These are phyloP conservation scores for Firmiana major DNA, from an alignment of 345 rosid species.

Conservation along the genomic window DNA sequence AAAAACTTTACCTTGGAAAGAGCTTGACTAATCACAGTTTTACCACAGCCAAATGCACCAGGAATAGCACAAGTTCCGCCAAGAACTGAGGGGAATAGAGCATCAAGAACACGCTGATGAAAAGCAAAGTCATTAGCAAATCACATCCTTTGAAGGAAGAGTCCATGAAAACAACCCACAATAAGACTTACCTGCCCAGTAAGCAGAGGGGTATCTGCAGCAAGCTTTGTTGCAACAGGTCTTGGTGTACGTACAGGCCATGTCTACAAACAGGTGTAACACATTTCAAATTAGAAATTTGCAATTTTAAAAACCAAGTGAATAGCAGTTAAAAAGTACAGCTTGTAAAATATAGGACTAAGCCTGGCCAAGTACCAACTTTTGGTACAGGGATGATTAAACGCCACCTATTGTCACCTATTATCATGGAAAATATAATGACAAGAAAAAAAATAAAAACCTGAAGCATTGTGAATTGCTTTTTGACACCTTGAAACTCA, in stretches of 20 bases:
- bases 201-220: conserved; percentile 98
- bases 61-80: conserved; percentile 99
- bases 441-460: conserved; percentile 28
- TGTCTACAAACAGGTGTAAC: conserved; percentile 45
- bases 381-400: background rate
- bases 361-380: background rate
- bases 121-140: conserved; percentile 26
- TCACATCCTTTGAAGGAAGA: background rate
- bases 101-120: conserved; percentile 96
- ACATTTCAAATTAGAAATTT: conserved; percentile 4
- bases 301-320: background rate
- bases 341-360: background rate
- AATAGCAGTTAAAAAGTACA: background rate
- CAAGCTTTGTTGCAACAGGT: conserved; percentile 98
- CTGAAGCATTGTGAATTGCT: conserved; percentile 97
- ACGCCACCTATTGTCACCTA: background rate
- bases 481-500: conserved; percentile 96
- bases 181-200: conserved; percentile 79
- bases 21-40: conserved; percentile 99
- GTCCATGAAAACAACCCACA: background rate
- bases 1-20: conserved; percentile 81
- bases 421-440: background rate
- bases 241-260: conserved; percentile 99
- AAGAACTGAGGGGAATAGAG: conserved; percentile 98
- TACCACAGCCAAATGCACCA: conserved; percentile 99